Conservation (phyloP, 2,329 filamentous ascomycete species). For the Fusarium clavum region DNA sequence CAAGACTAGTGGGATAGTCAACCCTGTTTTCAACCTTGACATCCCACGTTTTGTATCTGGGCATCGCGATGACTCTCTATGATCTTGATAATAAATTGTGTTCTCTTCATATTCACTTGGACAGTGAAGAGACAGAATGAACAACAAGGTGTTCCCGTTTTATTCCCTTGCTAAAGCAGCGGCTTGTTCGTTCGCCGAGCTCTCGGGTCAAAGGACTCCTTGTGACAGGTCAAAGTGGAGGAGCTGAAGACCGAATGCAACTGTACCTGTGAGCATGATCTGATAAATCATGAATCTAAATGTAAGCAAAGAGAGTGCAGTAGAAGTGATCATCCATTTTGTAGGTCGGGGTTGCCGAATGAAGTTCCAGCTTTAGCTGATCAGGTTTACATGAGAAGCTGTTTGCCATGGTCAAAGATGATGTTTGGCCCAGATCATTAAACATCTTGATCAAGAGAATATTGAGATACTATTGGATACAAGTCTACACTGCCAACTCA, state of each 20-base stretch:
- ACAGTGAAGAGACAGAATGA: neutral
- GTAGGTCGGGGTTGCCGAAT: conserved; percentile 5
- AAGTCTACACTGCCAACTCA: neutral
- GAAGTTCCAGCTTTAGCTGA: neutral
- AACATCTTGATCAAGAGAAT: neutral
- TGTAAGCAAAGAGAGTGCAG: neutral
- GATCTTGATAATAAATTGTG: neutral
- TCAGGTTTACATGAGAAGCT: neutral
- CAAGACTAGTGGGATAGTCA: conserved; percentile 3
- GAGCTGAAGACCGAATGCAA: neutral
- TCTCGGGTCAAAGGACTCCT: conserved; percentile 4
- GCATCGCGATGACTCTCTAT: neutral
- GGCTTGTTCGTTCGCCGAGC: neutral
- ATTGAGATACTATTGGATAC: neutral
- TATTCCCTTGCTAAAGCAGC: conserved; percentile 3
- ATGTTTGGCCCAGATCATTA: neutral
- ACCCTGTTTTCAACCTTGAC: conserved; percentile 5
- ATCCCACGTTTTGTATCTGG: conserved; percentile 5
- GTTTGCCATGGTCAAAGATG: neutral
- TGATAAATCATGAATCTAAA: conserved; percentile 9
- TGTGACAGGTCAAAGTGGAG: conserved; percentile 13
- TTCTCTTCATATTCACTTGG: neutral
- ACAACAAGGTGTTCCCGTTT: neutral
- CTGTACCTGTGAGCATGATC: conserved; percentile 5
- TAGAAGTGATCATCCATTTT: neutral